Evolutionary conservation across 1,284 basidiomycete species (phyloP), one percentile per base, ranked within the genome.

Genomic region (Leccinum ponderosum): DNA sequence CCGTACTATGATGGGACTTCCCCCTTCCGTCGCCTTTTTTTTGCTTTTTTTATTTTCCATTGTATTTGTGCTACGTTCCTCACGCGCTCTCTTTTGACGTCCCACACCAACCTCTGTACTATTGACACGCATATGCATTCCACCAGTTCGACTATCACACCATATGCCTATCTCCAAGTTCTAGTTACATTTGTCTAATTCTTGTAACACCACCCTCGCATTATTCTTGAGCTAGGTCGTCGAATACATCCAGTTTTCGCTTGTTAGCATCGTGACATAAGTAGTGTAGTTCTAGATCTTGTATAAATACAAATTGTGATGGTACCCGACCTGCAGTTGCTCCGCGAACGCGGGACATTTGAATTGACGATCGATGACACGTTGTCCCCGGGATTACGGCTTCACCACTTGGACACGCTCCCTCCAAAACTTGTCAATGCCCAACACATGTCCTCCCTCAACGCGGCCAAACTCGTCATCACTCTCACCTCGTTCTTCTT

Each of bases 401-500:
- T 57, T 62, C 59, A 25, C 62, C n/a, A 59, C 65, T 56, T 56
- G 58, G 33, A 47, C 61, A 67, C 60, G 68, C 61, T 44, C 55
- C 56, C 58, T 58, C 51, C 47, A 59, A 47, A 25, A 25, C 9
- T 56, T 14, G 60, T 59, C 29, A 31, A 31, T 31, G 29, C 29
- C 57, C 56, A 62, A 65, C 65, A 62, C 63, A 69, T 69, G 70
- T 48, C 59, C 56, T 56, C 60, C 59, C 61, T 77, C 62, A 69
- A 78, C 62, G 69, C 72, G 42, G 88, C 87, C 9, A 80, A 84
- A 69, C 64, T 81, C 62, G 74, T 87, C 66, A 66, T 89, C 59
- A 63, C 73, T 20, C 65, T 77, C 39, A 81, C 87, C 47, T 60
- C 76, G 29, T 53, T 81, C 5, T 86, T 91, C 69, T 83, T 91